Conservation (phyloP, 2,329 filamentous ascomycete genomes). For the Immersiporthe knoxdaviesiana region DNA sequence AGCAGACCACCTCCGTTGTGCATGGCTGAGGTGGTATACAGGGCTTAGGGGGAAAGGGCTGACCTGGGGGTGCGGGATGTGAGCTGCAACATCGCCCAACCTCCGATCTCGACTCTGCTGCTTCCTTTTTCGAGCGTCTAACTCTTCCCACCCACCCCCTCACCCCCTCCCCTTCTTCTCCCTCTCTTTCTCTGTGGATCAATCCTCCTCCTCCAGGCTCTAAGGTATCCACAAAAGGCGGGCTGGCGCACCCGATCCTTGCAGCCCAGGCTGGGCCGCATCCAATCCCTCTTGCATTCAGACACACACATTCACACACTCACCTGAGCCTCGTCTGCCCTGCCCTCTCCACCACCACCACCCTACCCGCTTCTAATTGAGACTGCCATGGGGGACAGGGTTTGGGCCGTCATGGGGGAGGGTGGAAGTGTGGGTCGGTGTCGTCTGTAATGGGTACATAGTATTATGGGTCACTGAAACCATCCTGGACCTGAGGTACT, state of each 20-base stretch:
- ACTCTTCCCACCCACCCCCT: neutral
- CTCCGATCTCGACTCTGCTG: constrained; percentile 4
- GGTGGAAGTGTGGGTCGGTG: neutral
- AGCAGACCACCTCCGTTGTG: neutral
- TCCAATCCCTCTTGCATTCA: too few relatives aligned
- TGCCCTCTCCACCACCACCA: neutral
- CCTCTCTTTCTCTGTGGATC: neutral
- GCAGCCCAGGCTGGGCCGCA: too few relatives aligned
- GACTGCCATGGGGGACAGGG: neutral
- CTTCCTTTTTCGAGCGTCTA: neutral
- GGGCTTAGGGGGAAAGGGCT: neutral
- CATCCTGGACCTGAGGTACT: neutral
- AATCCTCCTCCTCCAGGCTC: neutral
- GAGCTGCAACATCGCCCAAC: neutral
- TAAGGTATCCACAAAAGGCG: neutral
- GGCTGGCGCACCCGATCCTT: neutral
- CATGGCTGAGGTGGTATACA: neutral
- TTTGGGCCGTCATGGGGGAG: neutral
- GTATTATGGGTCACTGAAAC: neutral
- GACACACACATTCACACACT: neutral
- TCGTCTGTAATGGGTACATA: neutral
- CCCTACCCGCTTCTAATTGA: constrained; percentile 1
- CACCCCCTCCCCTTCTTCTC: neutral
- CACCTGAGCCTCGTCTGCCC: neutral
- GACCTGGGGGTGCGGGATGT: too few relatives aligned